Conservation (phyloP, 2,329 filamentous ascomycete species). For the Hysterium pulicare region DNA sequence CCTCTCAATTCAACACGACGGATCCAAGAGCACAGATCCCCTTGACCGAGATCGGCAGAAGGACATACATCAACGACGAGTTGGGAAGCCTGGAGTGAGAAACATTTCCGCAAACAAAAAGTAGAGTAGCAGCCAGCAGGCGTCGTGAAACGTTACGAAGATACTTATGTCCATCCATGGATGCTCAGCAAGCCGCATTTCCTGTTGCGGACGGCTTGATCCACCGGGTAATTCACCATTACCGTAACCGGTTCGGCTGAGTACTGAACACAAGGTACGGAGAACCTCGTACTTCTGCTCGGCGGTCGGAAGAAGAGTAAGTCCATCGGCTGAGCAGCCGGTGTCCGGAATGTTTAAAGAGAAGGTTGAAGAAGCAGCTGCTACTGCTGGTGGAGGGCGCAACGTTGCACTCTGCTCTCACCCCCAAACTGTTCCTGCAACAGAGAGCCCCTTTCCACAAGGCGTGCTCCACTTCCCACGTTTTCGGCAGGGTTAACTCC, state of each 20-base stretch:
- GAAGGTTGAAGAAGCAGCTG: neutral
- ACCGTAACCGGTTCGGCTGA: slow-evolving; percentile 15
- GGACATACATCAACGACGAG: neutral
- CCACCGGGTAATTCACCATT: slow-evolving; percentile 22
- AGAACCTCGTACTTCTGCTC: slow-evolving; percentile 4
- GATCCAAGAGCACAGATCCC: neutral
- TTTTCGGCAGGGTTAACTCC: slow-evolving; percentile 29
- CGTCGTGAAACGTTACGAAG: slow-evolving; percentile 2
- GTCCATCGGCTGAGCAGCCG: neutral
- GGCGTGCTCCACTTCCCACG: slow-evolving; percentile 31
- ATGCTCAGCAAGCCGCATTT: slow-evolving; percentile 17
- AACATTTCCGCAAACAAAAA: neutral
- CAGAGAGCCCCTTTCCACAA: slow-evolving; percentile 20
- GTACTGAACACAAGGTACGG: slow-evolving; percentile 18
- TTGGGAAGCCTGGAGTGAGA: neutral
- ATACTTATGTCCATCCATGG: neutral
- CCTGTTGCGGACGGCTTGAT: slow-evolving; percentile 14
- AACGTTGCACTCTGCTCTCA: neutral
- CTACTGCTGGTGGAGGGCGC: neutral
- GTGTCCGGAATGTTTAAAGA: neutral
- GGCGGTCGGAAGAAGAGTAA: neutral
- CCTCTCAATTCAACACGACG: slow-evolving; percentile 1
- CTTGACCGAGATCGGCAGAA: slow-evolving; percentile 2
- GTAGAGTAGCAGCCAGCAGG: neutral
- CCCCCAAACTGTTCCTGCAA: neutral